Evolutionary conservation across 768 basidiomycete species (phyloP).

Genomic region (Trametes coccinea): DNA sequence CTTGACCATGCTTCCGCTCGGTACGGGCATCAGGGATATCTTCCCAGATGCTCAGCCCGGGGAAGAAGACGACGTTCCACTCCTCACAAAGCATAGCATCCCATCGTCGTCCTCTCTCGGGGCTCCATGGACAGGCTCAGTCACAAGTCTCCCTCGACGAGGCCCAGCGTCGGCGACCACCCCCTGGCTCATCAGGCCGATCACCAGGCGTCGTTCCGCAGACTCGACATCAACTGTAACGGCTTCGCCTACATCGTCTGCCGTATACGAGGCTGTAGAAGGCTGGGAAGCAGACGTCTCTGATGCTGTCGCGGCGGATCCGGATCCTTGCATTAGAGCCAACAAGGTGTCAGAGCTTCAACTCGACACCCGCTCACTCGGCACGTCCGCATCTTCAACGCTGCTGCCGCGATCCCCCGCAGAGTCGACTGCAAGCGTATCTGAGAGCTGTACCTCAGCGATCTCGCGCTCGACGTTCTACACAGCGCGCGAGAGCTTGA

Average conservation of each 20-base stretch:
- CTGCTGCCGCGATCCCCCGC: background rate
- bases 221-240: constrained; percentile 17
- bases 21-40: constrained; percentile 2
- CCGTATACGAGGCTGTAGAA: constrained; percentile 1
- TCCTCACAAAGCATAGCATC: background rate
- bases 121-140: constrained; percentile 8
- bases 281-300: background rate
- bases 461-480: constrained; percentile 19
- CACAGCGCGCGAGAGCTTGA: constrained; percentile 14
- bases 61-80: background rate
- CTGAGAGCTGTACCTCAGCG: constrained; percentile 9
- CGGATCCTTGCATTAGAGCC: too few species aligned
- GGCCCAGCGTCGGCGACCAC: background rate
- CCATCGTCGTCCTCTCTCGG: background rate
- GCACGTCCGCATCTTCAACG: background rate
- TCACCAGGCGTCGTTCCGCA: background rate
- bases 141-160: background rate
- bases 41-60: background rate
- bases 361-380: constrained; percentile 3
- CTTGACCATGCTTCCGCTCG: background rate
- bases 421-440: background rate
- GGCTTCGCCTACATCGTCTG: constrained; percentile 14
- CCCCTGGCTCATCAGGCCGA: background rate
- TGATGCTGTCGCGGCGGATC: too few species aligned
- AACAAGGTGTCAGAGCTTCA: too few species aligned